Evolutionary conservation across 176 grass and related monocot species (phyloP), one percentile per base, ranked within the genome.

Genomic region (Thalia dealbata): DNA sequence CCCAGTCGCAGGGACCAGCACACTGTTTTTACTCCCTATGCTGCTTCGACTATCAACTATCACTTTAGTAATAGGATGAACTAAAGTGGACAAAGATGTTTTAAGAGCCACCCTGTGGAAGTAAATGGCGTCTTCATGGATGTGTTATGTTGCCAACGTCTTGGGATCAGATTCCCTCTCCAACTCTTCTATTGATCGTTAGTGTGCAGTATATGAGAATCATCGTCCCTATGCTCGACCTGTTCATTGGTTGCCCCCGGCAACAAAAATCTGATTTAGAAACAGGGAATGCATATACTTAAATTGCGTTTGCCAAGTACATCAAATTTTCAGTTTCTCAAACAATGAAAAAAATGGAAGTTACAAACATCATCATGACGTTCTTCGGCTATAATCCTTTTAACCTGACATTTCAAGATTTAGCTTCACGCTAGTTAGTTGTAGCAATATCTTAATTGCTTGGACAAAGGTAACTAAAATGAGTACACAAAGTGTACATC

Each of bases 121-220:
- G 6, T n/a, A n/a, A 58, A 58, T 58, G 54, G 54, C 3, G n/a
- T 14, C 54, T n/a, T 18, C 54, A 58, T 48, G 45, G 6, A 0
- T 58, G 7, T 58, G 2, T 19, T 58, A 1, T 22, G 54, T n/a
- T 58, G 54, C 61, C 27, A 25, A 64, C 13, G 15, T 28, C 23
- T 10, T 14, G 7, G 11, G 10, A 11, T 8, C 65, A n/a, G 35
- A 43, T 14, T 41, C 43, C 42, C 42, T n/a, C 38, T 43, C 38
- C 16, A 21, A 16, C 35, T 77, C 84, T 92, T 84, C 82, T 71
- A 76, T 81, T 90, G 78, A 96, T 96, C 0, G 87, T 87, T 21
- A 96, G 84, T 3, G 93, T 96, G 89, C 88, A 96, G 76, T 96
- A 96, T 81, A 96, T 96, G 73, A 96, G 87, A 60, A 92, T 81